phyloP scores from a whole-genome alignment of 1,284 basidiomycete genomes.

The Sphagnurus paluster region DNA sequence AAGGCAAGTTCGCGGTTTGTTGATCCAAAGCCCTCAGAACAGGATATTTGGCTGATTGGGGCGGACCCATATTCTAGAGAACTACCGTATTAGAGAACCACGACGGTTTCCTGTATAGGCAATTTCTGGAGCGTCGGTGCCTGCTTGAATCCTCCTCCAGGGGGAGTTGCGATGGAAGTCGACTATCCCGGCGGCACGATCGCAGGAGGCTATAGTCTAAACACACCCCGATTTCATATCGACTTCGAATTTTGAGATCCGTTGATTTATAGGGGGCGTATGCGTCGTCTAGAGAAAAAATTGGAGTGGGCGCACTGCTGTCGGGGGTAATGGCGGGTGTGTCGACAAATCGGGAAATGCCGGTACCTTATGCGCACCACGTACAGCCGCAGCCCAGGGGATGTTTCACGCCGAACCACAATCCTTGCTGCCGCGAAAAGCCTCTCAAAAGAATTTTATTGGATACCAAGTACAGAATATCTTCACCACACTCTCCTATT shows the following conservation, averaged over 20 bases:
- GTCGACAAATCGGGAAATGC: background rate
- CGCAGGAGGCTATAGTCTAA: too few species aligned
- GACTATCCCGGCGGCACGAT: too few species aligned
- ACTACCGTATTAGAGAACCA: constrained; percentile 8
- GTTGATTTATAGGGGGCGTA: background rate
- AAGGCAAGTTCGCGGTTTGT: constrained; percentile 15
- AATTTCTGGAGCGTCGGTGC: background rate
- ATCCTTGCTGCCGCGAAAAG: too few species aligned
- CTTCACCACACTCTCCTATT: too few species aligned
- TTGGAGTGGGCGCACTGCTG: background rate
- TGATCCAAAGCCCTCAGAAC: constrained; percentile 9
- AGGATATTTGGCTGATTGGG: constrained; percentile 20
- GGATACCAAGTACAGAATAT: too few species aligned
- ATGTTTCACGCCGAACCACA: too few species aligned
- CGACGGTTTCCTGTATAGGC: constrained; percentile 2
- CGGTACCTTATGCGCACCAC: background rate
- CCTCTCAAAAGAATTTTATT: too few species aligned
- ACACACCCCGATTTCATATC: background rate
- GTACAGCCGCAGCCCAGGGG: too few species aligned
- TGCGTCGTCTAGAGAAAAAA: background rate
- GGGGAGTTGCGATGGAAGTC: too few species aligned
- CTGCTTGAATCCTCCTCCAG: background rate
- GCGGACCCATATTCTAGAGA: constrained; percentile 22
- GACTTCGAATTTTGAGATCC: background rate
- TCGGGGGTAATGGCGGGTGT: background rate